Base-by-base conservation (phyloP, 2,329 filamentous ascomycete genomes). In the Colletotrichum agaves region DNA sequence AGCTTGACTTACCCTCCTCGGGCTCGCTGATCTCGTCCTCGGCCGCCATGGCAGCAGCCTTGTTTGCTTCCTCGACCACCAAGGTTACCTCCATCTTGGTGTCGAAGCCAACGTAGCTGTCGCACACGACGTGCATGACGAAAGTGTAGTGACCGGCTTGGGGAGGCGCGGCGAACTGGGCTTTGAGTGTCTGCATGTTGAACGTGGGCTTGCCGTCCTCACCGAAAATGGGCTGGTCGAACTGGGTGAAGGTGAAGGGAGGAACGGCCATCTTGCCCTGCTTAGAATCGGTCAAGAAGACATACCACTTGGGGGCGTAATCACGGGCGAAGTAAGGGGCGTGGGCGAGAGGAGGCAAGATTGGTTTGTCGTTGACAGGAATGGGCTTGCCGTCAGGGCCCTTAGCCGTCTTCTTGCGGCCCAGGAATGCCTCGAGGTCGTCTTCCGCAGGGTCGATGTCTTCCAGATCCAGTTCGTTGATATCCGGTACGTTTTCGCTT, bases 1-100 rank as follows among this genome's bases (percentile, higher is more conserved):
- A 47, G 56, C 50, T 58, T 39, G 57, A 84, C 90, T 84, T 86
- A 97, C 96, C 96, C 85, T 99, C 96, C 71, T 98, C 96, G 39
- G 97, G 96, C 78, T 99, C 96, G 77, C 93, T 97, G 72, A 99
- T 99, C 67, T 99, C 96, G 74, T 97, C 96, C 72, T 98, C 94
- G 53, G 90, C 92, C 59, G 88, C 88, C 76, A 97, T 90, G 72
- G 91, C 88, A 19, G 88, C 91, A 5, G 93, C 94, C 82, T 95
- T 96, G 79, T 88, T 92, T 37, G 93, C 90, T 74, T 98, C 94
- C 75, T 97, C 94, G 8, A 99, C 93, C 31, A 91, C 88, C 60
- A 99, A 85, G 2, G 92, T 94, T 31, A 97, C 93, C 75, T 98
- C 93, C 85, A 93, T 89, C 85, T 94, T 96, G 56, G 91, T 92